Conservation (phyloP, 169 alveolate species). For the Eimeria acervulina region DNA sequence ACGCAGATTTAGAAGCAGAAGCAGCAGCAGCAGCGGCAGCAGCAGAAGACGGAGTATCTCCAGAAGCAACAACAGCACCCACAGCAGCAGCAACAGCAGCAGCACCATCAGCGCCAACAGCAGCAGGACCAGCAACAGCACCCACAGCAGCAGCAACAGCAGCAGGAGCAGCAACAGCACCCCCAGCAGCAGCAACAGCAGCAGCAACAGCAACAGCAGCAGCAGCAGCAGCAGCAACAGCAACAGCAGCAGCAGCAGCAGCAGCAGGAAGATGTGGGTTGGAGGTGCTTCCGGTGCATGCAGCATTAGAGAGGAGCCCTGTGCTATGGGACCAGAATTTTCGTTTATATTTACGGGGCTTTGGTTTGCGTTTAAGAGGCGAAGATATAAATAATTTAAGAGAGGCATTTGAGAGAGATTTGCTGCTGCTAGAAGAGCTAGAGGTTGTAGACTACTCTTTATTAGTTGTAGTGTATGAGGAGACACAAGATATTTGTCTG, state of each 20-base stretch:
- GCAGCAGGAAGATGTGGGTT: constrained; percentile 4
- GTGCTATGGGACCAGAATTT: constrained; percentile 85
- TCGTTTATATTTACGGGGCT: constrained; percentile 80
- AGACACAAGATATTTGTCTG: neutral
- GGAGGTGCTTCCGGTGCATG: neutral
- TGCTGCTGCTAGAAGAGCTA: constrained; percentile 67
- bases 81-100: too few relatives aligned
- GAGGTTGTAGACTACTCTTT: constrained; percentile 84
- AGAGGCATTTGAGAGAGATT: constrained; percentile 55
- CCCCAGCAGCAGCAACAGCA: neutral
- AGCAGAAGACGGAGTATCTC: too few relatives aligned
- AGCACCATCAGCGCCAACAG: too few relatives aligned
- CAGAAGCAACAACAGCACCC: too few relatives aligned
- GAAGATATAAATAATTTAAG: neutral
- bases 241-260: neutral
- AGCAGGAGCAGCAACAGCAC: too few relatives aligned
- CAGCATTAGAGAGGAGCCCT: constrained; percentile 20
- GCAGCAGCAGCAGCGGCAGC: too few relatives aligned
- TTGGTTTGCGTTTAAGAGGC: constrained; percentile 44
- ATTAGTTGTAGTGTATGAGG: constrained; percentile 75
- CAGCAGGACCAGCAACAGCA: too few relatives aligned
- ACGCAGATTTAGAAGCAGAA: too few relatives aligned
- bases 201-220: neutral
- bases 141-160: too few relatives aligned
- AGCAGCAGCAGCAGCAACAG: neutral